Conservation (phyloP, 2,329 filamentous ascomycete genomes). For the Phaeosphaeria sp. region DNA sequence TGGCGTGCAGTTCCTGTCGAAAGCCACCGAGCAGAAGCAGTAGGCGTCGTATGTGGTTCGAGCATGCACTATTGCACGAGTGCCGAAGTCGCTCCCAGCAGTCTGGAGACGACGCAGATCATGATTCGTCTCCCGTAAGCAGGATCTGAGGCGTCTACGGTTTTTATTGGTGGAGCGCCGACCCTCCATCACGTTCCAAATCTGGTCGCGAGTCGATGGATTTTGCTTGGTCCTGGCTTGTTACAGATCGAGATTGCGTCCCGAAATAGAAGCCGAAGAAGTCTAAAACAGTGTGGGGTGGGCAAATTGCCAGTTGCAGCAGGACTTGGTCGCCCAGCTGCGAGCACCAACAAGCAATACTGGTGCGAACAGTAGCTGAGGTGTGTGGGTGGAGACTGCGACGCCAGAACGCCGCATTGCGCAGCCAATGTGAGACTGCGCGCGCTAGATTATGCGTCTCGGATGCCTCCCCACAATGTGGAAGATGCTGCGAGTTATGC, state of each 20-base stretch:
- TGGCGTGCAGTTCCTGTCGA: constrained; percentile 3
- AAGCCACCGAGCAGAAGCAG: not conserved
- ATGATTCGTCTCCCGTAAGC: constrained; percentile 21
- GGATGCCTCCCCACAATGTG: constrained; percentile 9
- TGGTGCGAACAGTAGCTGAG: not conserved
- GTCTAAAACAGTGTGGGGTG: not conserved
- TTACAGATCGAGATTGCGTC: constrained; percentile 5
- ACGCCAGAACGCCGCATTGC: not conserved
- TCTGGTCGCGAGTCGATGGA: constrained; percentile 6
- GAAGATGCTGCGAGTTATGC: constrained; percentile 20
- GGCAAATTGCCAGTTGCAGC: constrained; percentile 2
- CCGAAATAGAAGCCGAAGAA: not conserved
- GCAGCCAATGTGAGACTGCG: constrained; percentile 2
- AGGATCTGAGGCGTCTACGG: constrained; percentile 14
- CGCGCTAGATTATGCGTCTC: constrained; percentile 1
- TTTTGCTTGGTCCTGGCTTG: not conserved
- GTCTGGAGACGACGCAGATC: constrained; percentile 24
- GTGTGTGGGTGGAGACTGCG: not conserved
- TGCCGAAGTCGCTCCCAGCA: constrained; percentile 18
- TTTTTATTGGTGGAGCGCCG: constrained; percentile 14
- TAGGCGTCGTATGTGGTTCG: constrained; percentile 5
- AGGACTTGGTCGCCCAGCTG: constrained; percentile 10
- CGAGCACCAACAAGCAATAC: constrained; percentile 4
- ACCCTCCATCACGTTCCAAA: constrained; percentile 10
- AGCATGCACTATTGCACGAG: constrained; percentile 5